A percentile compares a stretch with the other conserved stretches of the same genome.
These are phyloP conservation scores for Axilococcus clingmanii DNA, from an alignment of 139 green algal genomes.

Conservation along the genomic window DNA sequence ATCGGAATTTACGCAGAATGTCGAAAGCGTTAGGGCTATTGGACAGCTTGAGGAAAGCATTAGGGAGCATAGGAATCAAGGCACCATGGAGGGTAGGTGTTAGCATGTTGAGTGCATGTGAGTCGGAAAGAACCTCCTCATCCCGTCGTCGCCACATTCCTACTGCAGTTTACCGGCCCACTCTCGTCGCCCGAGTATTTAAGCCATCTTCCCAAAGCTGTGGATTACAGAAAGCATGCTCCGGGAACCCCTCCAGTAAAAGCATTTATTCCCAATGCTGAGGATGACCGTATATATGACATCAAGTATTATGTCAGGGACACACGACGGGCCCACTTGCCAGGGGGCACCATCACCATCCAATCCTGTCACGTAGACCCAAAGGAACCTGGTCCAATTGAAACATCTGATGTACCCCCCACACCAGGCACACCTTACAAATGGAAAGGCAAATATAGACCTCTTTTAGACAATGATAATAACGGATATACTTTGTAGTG, in stretches of 20 bases:
- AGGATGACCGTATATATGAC: constrained; percentile 51
- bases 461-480: constrained; percentile 28
- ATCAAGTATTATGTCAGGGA: constrained; percentile 62
- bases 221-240: constrained; percentile 16
- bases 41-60: too few species aligned
- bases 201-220: constrained; percentile 16
- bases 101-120: neutral
- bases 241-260: constrained; percentile 40
- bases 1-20: too few species aligned
- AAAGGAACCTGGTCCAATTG: neutral
- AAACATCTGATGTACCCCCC: constrained; percentile 4
- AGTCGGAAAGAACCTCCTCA: neutral
- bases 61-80: constrained; percentile 4
- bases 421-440: constrained; percentile 9
- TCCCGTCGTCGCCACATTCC: neutral
- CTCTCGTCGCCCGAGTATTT: constrained; percentile 28
- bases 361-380: constrained; percentile 9
- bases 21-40: too few species aligned
- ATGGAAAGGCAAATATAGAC: constrained; percentile 3
- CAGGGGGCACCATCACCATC: constrained; percentile 35
- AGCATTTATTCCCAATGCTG: constrained; percentile 45
- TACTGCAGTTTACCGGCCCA: constrained; percentile 26
- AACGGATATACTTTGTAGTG: constrained; percentile 28
- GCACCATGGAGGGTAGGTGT: constrained; percentile 10
- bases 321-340: constrained; percentile 22